phyloP scores from a whole-genome alignment of 345 rosid genomes.

The Xanthoceras sorbifolium region DNA sequence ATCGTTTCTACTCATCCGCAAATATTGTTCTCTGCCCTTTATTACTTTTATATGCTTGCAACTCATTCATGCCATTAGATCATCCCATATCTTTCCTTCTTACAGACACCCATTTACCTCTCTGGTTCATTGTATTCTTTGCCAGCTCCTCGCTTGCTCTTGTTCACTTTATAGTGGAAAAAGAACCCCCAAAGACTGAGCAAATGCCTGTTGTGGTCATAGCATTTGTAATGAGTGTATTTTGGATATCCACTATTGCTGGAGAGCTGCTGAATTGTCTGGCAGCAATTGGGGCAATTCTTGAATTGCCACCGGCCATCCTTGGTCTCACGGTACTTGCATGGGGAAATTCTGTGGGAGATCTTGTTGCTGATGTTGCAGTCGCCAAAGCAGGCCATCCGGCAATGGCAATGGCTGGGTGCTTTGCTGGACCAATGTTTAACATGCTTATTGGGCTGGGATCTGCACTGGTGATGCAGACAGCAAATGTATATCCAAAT shows the following conservation, averaged over 20 bases:
- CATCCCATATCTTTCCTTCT: conserved; percentile 82
- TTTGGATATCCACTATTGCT: conserved; percentile 94
- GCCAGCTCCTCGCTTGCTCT: conserved; percentile 69
- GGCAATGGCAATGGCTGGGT: conserved; percentile 99
- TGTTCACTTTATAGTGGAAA: conserved; percentile 77
- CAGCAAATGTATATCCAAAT: conserved; percentile 69
- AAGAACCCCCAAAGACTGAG: conserved; percentile 83
- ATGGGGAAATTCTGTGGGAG: conserved; percentile 99
- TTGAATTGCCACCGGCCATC: conserved; percentile 75
- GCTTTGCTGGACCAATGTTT: conserved; percentile 98
- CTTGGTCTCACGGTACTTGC: conserved; percentile 95
- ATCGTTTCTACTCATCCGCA: conserved; percentile 67
- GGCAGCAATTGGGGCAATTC: conserved; percentile 74
- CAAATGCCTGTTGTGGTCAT: conserved; percentile 61
- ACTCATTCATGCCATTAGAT: conserved; percentile 73
- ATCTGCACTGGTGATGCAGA: conserved; percentile 73
- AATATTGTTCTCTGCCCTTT: conserved; percentile 85
- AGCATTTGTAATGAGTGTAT: conserved; percentile 90
- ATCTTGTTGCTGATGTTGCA: conserved; percentile 95
- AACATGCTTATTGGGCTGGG: conserved; percentile 99
- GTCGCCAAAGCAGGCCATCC: conserved; percentile 98
- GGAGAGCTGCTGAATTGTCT: conserved; percentile 92
- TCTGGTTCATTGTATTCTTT: conserved; percentile 73
- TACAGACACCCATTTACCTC: conserved; percentile 70
- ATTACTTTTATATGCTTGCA: conserved; percentile 73